Evolutionary conservation across 2,329 filamentous ascomycete species (phyloP).

Genomic region (Penicillium vulpinum): DNA sequence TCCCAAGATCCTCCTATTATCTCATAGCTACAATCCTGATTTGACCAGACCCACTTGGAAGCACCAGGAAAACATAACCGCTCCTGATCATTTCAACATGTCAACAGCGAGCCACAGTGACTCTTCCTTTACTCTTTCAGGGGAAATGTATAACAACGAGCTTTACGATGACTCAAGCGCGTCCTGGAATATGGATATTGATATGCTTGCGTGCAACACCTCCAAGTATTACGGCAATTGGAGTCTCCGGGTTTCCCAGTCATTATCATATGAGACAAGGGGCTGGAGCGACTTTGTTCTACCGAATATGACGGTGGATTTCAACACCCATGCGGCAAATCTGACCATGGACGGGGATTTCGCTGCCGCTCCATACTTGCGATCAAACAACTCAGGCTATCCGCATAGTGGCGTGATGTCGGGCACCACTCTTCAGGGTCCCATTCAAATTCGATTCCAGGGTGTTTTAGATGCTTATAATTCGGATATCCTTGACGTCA

Average conservation of each 20-base stretch:
- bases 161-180: too few relatives aligned
- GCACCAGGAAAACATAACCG: background rate
- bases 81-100: background rate
- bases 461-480: constrained; percentile 17
- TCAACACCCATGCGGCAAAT: background rate
- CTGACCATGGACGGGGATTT: background rate
- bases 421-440: background rate
- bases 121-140: background rate
- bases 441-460: constrained; percentile 6
- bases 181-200: background rate
- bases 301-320: background rate
- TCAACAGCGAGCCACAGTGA: background rate
- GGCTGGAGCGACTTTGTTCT: background rate
- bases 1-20: too few relatives aligned
- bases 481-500: constrained; percentile 15
- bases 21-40: background rate
- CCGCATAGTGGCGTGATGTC: too few relatives aligned
- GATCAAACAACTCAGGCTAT: background rate
- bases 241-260: background rate
- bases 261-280: background rate
- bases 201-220: background rate
- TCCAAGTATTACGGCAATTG: background rate
- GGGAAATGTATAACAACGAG: background rate
- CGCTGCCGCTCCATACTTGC: background rate
- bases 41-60: background rate